Evolutionary conservation across 2,329 filamentous ascomycete species (phyloP), one percentile per base, ranked within the genome.

Genomic region (Trichoderma endophyticum): DNA sequence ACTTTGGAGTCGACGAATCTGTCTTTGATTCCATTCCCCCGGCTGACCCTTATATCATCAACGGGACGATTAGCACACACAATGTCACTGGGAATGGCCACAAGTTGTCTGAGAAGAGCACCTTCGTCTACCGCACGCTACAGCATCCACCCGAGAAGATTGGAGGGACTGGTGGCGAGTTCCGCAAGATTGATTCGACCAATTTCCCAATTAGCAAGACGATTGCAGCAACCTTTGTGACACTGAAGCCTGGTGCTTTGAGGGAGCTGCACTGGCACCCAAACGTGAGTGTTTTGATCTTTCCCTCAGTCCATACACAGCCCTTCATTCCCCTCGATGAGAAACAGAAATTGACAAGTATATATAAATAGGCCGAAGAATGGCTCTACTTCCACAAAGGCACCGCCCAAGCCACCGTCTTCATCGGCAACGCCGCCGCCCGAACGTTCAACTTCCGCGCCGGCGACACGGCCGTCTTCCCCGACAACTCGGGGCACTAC

Each of bases 321-420:
- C 14, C 6, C 36, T 39, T 39, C 12, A 2, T 36, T 15, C 12
- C 12, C 34, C 14, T 39, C 6, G 36, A 39, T 15, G 36, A 3
- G 36, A 15, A 39, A 15, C 2, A 39, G 2, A 39, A 39, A 39
- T 7, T 39, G 6, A 39, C 36, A 3, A 39, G 36, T 39, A 18
- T 8, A 39, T 39, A 1, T 3, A 18, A 24, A 18, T 14, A 90
- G 87, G 88, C 88, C 6, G 89, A 92, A 75, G 90, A 92, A 78
- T 92, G 91, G 90, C 80, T 92, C 3, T 92, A 92, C 80, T 92
- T 93, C 82, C 89, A 91, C 77, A 82, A 87, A 72, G 91, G 90
- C 28, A 80, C 83, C 2, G 90, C 83, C 0, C 86, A 87, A 30
- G 90, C 90, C 0, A 92, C 89, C 0, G 87, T 91, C 3, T 92